phyloP scores from a whole-genome alignment of 768 basidiomycete species.

The Coprinopsis strossmayeri region DNA sequence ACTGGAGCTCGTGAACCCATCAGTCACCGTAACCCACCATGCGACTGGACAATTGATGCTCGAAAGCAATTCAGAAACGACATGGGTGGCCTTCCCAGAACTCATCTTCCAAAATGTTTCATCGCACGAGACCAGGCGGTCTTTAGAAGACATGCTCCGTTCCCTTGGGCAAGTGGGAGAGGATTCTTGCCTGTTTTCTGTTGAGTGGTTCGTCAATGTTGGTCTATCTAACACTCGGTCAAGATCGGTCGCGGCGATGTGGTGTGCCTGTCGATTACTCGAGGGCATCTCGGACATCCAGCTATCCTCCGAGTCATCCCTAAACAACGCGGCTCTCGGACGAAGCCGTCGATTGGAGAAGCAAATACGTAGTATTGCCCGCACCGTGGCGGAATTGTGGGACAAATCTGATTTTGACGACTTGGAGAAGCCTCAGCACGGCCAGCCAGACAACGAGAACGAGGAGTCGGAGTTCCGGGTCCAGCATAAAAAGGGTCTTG shows the following conservation, averaged over 20 bases:
- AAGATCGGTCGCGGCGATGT: constrained; percentile 65
- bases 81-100: constrained; percentile 49
- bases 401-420: constrained; percentile 36
- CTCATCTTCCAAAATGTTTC: constrained; percentile 49
- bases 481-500: constrained; percentile 62
- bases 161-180: constrained; percentile 64
- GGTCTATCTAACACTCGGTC: constrained; percentile 37
- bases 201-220: constrained; percentile 75
- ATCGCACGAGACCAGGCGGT: constrained; percentile 41
- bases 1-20: constrained; percentile 65
- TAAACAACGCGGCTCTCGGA: constrained; percentile 20
- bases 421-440: constrained; percentile 13
- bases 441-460: constrained; percentile 11
- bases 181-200: constrained; percentile 63
- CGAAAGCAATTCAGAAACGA: constrained; percentile 37
- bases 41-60: constrained; percentile 51
- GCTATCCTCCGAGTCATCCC: constrained; percentile 26
- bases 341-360: constrained; percentile 54
- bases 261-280: constrained; percentile 74
- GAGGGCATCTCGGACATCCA: constrained; percentile 59
- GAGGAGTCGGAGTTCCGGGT: constrained; percentile 30
- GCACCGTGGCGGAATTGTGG: constrained; percentile 67
- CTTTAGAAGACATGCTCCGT: constrained; percentile 68
- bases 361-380: constrained; percentile 54
- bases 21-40: constrained; percentile 37